A percentile compares a stretch with the other conserved stretches of the same genome.
Evolutionary conservation across 2,329 filamentous ascomycete genomes (phyloP).

Genomic region (Fusarium dlaminii): DNA sequence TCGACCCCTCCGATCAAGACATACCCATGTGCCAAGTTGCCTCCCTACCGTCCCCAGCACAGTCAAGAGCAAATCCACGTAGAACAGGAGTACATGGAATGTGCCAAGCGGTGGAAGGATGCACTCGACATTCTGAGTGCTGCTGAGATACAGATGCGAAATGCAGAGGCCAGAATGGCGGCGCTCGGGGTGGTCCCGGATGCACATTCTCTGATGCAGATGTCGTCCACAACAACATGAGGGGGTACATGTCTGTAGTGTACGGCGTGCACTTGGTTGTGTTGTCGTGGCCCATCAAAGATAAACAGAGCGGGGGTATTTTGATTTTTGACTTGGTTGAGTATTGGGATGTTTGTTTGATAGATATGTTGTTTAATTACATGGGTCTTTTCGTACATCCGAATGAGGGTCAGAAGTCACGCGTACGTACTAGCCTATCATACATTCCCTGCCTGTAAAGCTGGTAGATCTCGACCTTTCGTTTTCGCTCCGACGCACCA

Average conservation of each 20-base stretch:
- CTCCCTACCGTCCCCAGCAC: background rate
- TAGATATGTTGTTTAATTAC: background rate
- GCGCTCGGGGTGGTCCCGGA: background rate
- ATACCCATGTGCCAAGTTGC: no score
- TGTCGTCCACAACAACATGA: no score
- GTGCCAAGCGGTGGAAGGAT: background rate
- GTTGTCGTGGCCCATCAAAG: no score
- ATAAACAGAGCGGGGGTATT: no score
- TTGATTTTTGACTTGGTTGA: no score
- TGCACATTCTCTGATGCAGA: no score
- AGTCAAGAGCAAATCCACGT: background rate
- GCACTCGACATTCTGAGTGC: rapidly evolving
- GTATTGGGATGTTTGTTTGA: background rate
- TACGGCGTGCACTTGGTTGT: no score
- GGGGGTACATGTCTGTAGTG: no score
- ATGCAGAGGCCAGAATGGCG: background rate
- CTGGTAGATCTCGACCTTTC: background rate
- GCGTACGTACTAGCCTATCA: no score
- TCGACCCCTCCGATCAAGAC: background rate
- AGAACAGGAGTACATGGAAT: background rate
- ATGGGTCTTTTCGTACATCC: background rate
- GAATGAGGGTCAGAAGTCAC: background rate
- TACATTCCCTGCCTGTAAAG: background rate
- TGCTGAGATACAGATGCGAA: background rate
- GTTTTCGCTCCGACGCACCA: background rate